phyloP scores from a whole-genome alignment of 768 basidiomycete species.

The Pleurotus sapidus region DNA sequence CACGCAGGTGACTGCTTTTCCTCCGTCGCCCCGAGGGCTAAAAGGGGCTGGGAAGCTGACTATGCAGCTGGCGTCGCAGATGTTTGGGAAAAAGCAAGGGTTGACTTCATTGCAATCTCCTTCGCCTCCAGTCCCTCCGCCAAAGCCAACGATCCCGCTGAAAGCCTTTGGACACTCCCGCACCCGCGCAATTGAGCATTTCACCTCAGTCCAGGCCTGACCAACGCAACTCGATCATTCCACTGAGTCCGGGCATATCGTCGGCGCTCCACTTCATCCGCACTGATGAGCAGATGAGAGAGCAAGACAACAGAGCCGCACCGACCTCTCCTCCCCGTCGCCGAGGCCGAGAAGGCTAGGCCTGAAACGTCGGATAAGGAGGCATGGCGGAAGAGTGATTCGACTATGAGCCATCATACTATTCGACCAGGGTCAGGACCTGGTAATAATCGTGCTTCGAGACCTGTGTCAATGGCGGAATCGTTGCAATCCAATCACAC shows the following conservation, averaged over 20 bases:
- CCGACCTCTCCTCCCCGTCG: neutral
- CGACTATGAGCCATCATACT: slow-evolving; percentile 76
- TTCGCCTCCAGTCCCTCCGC: slow-evolving; percentile 29
- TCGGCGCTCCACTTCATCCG: slow-evolving; percentile 57
- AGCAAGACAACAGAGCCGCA: slow-evolving; percentile 12
- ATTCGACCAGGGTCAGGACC: slow-evolving; percentile 51
- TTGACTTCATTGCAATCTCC: slow-evolving; percentile 22
- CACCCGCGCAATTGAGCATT: neutral
- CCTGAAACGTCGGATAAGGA: slow-evolving; percentile 46
- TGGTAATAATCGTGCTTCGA: slow-evolving; percentile 46
- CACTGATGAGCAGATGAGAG: slow-evolving; percentile 31
- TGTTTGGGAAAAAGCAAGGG: slow-evolving; percentile 30
- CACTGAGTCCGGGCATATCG: slow-evolving; percentile 54
- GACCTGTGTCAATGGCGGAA: slow-evolving; percentile 78
- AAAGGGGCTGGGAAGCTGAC: slow-evolving; percentile 31
- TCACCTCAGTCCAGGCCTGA: slow-evolving; percentile 18
- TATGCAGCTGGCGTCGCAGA: slow-evolving; percentile 45
- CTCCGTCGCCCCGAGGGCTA: slow-evolving; percentile 6
- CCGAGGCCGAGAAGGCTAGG: slow-evolving; percentile 14
- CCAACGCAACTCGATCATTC: slow-evolving; percentile 49
- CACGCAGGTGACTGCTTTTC: slow-evolving; percentile 7
- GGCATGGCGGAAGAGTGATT: slow-evolving; percentile 78
- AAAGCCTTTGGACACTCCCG: neutral
- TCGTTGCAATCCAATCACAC: slow-evolving; percentile 74
- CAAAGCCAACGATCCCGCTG: slow-evolving; percentile 19